Conservation (phyloP, 768 basidiomycete genomes). For the Tylopilus sp. region DNA sequence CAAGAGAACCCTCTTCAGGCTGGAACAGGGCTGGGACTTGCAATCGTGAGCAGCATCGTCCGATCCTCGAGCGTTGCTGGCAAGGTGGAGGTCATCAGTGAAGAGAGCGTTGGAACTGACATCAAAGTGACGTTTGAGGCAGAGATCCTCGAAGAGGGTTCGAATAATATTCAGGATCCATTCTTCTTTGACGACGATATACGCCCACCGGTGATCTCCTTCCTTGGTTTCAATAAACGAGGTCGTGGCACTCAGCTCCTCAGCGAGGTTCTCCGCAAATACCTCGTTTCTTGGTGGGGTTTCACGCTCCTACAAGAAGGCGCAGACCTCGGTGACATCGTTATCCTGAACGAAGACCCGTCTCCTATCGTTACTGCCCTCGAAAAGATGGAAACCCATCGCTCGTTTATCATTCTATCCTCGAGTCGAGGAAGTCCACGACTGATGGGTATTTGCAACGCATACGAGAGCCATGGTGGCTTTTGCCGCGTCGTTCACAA, state of each 20-base stretch:
- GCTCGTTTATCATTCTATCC: conserved; percentile 75
- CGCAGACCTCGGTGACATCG: conserved; percentile 59
- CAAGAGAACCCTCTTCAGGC: conserved; percentile 94
- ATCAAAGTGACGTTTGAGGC: conserved; percentile 84
- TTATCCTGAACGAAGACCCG: conserved; percentile 79
- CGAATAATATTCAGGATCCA: conserved; percentile 41
- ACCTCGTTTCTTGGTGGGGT: conserved; percentile 76
- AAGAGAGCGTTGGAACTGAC: conserved; percentile 87
- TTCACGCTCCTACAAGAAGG: conserved; percentile 46
- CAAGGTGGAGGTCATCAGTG: conserved; percentile 91
- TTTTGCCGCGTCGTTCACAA: conserved; percentile 89
- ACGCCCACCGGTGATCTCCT: conserved; percentile 52
- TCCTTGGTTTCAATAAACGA: conserved; percentile 66
- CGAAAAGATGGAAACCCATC: conserved; percentile 49
- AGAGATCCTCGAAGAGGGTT: conserved; percentile 46
- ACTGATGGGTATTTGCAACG: conserved; percentile 58
- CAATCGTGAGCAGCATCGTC: conserved; percentile 92
- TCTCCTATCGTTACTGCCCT: conserved; percentile 55
- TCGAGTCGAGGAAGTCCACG: conserved; percentile 63
- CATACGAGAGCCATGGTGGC: conserved; percentile 79
- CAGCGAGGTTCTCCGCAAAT: conserved; percentile 56
- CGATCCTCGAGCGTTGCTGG: conserved; percentile 82
- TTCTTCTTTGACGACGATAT: conserved; percentile 41
- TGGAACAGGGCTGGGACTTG: conserved; percentile 90
- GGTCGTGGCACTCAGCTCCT: conserved; percentile 69